phyloP scores from a whole-genome alignment of 768 basidiomycete genomes.

The Paxillus ammoniavirescens region DNA sequence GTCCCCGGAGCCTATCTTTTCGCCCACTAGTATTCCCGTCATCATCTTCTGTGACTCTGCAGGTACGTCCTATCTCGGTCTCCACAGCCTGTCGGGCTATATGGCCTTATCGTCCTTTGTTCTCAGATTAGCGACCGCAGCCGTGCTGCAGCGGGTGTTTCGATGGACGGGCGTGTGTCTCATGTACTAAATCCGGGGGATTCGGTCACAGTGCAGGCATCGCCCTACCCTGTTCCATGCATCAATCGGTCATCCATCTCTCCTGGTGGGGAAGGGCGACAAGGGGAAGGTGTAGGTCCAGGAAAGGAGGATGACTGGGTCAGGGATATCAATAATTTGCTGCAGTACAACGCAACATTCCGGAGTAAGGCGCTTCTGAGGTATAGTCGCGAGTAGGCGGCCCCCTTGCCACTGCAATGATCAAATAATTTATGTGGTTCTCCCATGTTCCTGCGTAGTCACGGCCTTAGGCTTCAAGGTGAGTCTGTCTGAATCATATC shows the following conservation, averaged over 20 bases:
- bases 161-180: conserved; percentile 90
- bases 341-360: conserved; percentile 95
- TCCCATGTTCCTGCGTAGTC: background rate
- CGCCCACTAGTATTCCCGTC: conserved; percentile 88
- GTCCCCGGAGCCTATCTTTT: conserved; percentile 89
- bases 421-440: background rate
- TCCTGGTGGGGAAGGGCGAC: conserved; percentile 41
- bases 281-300: conserved; percentile 66
- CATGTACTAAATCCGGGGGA: conserved; percentile 83
- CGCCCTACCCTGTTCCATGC: conserved; percentile 89
- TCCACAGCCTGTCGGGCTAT: background rate
- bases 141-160: conserved; percentile 84
- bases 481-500: background rate
- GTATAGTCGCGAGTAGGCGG: conserved; percentile 52
- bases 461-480: too few species aligned
- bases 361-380: conserved; percentile 82
- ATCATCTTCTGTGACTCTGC: conserved; percentile 70
- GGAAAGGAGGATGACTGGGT: conserved; percentile 95
- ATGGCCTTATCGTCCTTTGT: conserved; percentile 4
- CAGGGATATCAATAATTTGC: conserved; percentile 90
- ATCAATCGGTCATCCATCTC: conserved; percentile 83
- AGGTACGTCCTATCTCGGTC: conserved; percentile 44
- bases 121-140: conserved; percentile 79
- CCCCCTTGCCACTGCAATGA: conserved; percentile 6
- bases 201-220: conserved; percentile 80